phyloP scores from a whole-genome alignment of 805 yeast species.

The Wickerhamiella musiphila region DNA sequence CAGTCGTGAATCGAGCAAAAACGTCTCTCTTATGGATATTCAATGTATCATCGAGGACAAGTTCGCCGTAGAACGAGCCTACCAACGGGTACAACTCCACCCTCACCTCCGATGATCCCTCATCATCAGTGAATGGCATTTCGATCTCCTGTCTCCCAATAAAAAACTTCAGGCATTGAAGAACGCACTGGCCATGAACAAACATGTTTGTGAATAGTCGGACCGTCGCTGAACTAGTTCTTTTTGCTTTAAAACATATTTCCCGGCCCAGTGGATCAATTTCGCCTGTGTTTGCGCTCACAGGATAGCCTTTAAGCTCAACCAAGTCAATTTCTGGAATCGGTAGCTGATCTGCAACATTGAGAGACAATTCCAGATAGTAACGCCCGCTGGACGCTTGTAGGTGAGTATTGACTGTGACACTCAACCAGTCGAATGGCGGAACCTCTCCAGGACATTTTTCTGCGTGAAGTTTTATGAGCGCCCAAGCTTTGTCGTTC shows the following conservation, averaged over 20 bases:
- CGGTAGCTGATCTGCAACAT: conserved; percentile 18
- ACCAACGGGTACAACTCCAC: conserved; percentile 7
- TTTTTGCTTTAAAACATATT: conserved; percentile 4
- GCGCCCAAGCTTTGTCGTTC: conserved; percentile 10
- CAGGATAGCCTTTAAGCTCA: conserved; percentile 8
- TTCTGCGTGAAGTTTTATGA: conserved; percentile 13
- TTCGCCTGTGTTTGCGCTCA: too few species aligned
- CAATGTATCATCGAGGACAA: too few species aligned
- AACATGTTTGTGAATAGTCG: conserved; percentile 16
- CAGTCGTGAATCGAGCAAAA: too few species aligned
- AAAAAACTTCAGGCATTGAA: too few species aligned
- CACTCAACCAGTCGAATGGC: conserved; percentile 24
- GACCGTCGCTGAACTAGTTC: background rate
- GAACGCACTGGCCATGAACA: conserved; percentile 22
- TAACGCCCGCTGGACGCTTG: conserved; percentile 22
- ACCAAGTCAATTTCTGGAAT: conserved; percentile 10
- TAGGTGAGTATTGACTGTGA: conserved; percentile 25
- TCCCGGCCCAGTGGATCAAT: conserved; percentile 2
- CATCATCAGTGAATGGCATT: conserved; percentile 13
- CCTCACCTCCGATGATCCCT: conserved; percentile 13
- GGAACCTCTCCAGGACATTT: conserved; percentile 15
- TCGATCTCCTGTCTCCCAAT: conserved; percentile 6
- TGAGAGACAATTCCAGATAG: conserved; percentile 24
- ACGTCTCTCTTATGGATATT: too few species aligned
- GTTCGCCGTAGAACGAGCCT: conserved; percentile 10